phyloP scores from a whole-genome alignment of 73 alveolate species.

The Paramecium tetraurelia region DNA sequence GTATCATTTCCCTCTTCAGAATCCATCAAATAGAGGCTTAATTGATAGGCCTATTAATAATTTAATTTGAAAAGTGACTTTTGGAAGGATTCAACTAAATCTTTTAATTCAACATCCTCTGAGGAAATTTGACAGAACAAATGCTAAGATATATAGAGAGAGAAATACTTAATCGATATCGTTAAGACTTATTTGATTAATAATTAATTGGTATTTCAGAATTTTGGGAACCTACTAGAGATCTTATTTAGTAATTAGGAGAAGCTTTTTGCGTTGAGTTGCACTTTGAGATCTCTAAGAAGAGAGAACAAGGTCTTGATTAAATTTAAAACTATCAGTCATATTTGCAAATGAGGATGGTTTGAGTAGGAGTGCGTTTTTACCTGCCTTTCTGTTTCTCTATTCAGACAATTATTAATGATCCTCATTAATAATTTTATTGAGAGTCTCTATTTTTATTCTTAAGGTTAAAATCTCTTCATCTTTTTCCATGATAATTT shows the following conservation, averaged over 20 bases:
- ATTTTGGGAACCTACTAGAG: background rate
- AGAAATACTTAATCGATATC: background rate
- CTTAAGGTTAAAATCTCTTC: background rate
- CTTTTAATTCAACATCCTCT: background rate
- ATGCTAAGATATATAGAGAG: background rate
- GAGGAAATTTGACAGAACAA: background rate
- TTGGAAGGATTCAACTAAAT: background rate
- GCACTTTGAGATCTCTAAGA: background rate
- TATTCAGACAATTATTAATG: background rate
- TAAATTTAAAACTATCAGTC: background rate
- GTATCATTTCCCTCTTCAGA: background rate
- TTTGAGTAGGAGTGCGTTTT: background rate
- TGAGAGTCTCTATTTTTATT: background rate
- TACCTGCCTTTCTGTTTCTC: background rate
- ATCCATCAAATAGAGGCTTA: background rate
- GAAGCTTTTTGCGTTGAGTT: background rate
- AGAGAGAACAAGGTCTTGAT: background rate
- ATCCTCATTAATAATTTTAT: background rate
- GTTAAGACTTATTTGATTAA: background rate
- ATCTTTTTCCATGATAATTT: background rate
- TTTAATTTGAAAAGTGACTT: background rate
- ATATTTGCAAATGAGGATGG: background rate
- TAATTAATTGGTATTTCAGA: background rate
- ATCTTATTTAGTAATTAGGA: background rate
- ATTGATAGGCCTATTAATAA: background rate